Evolutionary conservation across 192 early-diverging fungal genomes (phyloP), one percentile per base, ranked within the genome.

Genomic region (Neocallimastix lanati): DNA sequence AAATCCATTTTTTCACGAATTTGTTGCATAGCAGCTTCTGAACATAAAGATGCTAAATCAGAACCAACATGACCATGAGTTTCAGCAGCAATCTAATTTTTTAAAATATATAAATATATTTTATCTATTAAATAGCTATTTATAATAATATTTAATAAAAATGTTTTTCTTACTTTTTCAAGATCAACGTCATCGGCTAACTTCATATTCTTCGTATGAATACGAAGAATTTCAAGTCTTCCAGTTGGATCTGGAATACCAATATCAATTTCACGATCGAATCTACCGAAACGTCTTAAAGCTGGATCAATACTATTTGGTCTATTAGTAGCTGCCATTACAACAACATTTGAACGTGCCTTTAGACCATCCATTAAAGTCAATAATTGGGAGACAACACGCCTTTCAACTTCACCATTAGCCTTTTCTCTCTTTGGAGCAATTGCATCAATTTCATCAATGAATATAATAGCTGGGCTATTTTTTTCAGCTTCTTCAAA

Each of bases 181-280:
- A 99, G 85, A 84, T 99, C 96, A 76, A 98, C 97, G 79, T 98
- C 96, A 77, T 98, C 96, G 79, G 89, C 94, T 80, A 99, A 85
- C 84, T 96, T 97, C 97, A 98, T 98, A 83, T 98, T 98, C 87
- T 98, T 98, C 83, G 97, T 98, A 90, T 98, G 97, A 81, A 99
- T 98, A 82, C 96, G 92, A 81, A 99, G 87, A 78, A 99, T 97
- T 86, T 98, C 96, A n/a, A 98, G 89, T 82, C 97, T 94, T 37
- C 97, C 97, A 82, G 92, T 97, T 14, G 96, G 96, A 83, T 99
- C 97, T 12, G 97, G 97, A 81, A 99, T 98, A 83, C 96, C 96
- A 87, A 99, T 99, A 84, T 98, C 96, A 28, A 99, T 88, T 84
- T 99, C 97, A 86, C 97, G 94, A 86, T 99, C 97, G 82, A 99